Conservation (phyloP, 768 basidiomycete genomes). For the Scleroderma citrinum region DNA sequence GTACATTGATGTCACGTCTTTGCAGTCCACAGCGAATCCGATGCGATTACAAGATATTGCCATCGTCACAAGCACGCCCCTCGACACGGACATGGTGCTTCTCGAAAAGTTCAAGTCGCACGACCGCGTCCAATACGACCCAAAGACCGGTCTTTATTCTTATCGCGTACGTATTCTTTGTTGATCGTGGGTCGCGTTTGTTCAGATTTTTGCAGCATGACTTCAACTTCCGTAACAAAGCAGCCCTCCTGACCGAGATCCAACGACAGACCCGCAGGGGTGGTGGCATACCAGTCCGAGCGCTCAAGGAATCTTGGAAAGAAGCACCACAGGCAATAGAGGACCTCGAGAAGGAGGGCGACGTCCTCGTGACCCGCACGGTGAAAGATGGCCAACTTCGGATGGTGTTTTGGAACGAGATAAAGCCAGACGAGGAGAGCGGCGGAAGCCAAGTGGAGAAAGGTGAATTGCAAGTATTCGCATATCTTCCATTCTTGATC, state of each 20-base stretch:
- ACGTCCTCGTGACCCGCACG: constrained; percentile 83
- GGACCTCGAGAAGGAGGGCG: constrained; percentile 84
- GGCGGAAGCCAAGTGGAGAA: constrained; percentile 74
- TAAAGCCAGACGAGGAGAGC: constrained; percentile 67
- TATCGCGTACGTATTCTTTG: constrained; percentile 58
- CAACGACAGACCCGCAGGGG: constrained; percentile 80
- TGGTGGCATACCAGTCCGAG: constrained; percentile 77
- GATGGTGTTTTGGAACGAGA: constrained; percentile 89
- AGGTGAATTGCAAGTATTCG: constrained; percentile 53
- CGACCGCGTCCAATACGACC: constrained; percentile 73
- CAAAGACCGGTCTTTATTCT: constrained; percentile 78
- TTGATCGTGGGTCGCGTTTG: constrained; percentile 1
- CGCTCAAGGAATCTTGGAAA: constrained; percentile 88
- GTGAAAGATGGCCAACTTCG: constrained; percentile 76
- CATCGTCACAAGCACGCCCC: constrained; percentile 69
- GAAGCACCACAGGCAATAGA: constrained; percentile 79
- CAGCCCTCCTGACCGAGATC: constrained; percentile 77
- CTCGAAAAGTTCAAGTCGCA: constrained; percentile 80
- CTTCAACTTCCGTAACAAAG: constrained; percentile 80
- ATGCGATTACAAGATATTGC: constrained; percentile 88
- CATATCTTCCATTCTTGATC: too few relatives aligned
- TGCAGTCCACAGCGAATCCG: constrained; percentile 62
- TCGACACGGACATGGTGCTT: constrained; percentile 64
- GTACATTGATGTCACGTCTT: constrained; percentile 1
- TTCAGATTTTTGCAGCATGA: constrained; percentile 56